Conservation (phyloP, 2,329 filamentous ascomycete genomes). For the Sarocladiaceae sp. region DNA sequence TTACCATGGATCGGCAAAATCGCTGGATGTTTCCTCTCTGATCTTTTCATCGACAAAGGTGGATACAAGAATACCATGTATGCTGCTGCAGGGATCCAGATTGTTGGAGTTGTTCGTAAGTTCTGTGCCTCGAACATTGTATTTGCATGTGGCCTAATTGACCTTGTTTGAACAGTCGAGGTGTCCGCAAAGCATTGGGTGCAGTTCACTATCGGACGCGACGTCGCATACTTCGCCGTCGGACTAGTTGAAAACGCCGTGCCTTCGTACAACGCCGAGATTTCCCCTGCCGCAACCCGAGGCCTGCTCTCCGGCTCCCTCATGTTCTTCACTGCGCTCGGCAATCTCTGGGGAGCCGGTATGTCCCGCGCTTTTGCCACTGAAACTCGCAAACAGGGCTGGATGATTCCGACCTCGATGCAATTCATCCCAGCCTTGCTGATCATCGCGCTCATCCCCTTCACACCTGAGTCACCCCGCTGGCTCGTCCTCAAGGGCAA, state of each 20-base stretch:
- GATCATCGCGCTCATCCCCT: slow-evolving; percentile 1
- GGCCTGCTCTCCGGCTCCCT: slow-evolving; percentile 8
- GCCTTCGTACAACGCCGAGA: slow-evolving; percentile 12
- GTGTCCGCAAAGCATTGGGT: background rate
- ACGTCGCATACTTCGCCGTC: slow-evolving; percentile 10
- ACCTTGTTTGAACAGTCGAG: slow-evolving; percentile 6
- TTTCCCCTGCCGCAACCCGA: slow-evolving; percentile 5
- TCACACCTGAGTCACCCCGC: slow-evolving; percentile 5
- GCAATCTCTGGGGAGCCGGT: slow-evolving; percentile 9
- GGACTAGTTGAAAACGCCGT: slow-evolving; percentile 9
- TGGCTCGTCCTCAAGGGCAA: slow-evolving; percentile 6
- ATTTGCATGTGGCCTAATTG: too few relatives aligned
- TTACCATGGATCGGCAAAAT: slow-evolving; percentile 10
- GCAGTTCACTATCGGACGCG: slow-evolving; percentile 8
- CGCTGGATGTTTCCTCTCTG: slow-evolving; percentile 4
- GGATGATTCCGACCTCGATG: slow-evolving; percentile 4
- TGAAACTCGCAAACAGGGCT: background rate
- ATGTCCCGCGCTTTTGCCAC: slow-evolving; percentile 7
- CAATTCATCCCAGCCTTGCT: slow-evolving; percentile 7
- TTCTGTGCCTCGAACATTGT: too few relatives aligned
- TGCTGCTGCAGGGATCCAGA: background rate
- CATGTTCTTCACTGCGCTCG: slow-evolving; percentile 7
- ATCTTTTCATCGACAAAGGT: slow-evolving; percentile 3
- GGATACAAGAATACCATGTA: slow-evolving; percentile 11
- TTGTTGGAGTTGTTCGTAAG: slow-evolving; percentile 8